Evolutionary conservation across 148 eudicot species (phyloP).

Genomic region (Rhododendron griersonianum): DNA sequence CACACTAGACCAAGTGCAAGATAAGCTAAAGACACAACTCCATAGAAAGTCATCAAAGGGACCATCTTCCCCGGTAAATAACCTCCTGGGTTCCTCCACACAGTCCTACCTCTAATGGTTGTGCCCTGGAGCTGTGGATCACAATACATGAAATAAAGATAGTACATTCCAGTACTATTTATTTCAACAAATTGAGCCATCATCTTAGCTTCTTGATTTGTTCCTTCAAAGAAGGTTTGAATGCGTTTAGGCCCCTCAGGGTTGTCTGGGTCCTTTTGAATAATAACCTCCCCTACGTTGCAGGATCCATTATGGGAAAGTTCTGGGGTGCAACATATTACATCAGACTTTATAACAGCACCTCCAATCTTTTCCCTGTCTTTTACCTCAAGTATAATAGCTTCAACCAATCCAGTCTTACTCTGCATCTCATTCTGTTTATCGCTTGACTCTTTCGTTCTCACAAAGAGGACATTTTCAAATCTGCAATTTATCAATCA

Average conservation of each 20-base stretch:
- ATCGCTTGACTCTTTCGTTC: slow-evolving; percentile 70
- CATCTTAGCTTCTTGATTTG: slow-evolving; percentile 52
- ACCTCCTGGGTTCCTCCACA: slow-evolving; percentile 94
- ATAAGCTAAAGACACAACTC: slow-evolving; percentile 75
- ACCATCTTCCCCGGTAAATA: slow-evolving; percentile 91
- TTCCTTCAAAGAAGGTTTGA: slow-evolving; percentile 64
- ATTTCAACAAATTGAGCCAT: slow-evolving; percentile 49
- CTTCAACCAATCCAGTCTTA: slow-evolving; percentile 70
- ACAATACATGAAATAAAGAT: slow-evolving; percentile 78
- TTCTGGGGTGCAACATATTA: slow-evolving; percentile 69
- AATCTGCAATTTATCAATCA: slow-evolving; percentile 44
- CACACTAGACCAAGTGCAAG: slow-evolving; percentile 79
- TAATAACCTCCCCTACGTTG: slow-evolving; percentile 86
- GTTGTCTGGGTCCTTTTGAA: slow-evolving; percentile 43
- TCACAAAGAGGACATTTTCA: slow-evolving; percentile 58
- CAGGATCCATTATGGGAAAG: slow-evolving; percentile 60
- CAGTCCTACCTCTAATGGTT: slow-evolving; percentile 69
- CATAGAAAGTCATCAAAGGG: slow-evolving; percentile 83
- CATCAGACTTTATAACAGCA: slow-evolving; percentile 52
- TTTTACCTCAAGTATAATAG: slow-evolving; percentile 85
- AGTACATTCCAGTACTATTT: slow-evolving; percentile 86
- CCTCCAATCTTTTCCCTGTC: slow-evolving; percentile 89
- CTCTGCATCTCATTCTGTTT: slow-evolving; percentile 71
- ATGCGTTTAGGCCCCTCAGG: slow-evolving; percentile 68
- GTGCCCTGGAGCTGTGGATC: slow-evolving; percentile 74